Base-by-base conservation (phyloP, 177 flowering plant species). In the Tripterygium wilfordii region DNA sequence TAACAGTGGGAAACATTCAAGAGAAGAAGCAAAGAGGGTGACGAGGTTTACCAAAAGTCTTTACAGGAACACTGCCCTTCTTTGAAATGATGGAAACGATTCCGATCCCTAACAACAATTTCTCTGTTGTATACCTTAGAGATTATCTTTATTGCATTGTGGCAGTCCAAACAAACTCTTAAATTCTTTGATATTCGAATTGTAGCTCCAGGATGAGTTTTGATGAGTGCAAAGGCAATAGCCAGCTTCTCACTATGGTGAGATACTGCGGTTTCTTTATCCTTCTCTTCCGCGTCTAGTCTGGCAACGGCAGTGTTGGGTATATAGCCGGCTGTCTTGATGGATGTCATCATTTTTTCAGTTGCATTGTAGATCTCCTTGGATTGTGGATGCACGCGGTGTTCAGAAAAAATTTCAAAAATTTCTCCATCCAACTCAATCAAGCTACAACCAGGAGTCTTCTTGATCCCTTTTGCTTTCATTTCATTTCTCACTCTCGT, bases 211-310 rank as follows among this genome's bases (percentile, higher is more conserved):
- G 48, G 51, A 39, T 70, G 58, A 27, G 44, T 65, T 2, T 67
- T 72, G 21, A 82, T 51, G 10, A 84, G 61, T 5, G 76, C 80
- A 53, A 71, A 84, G 28, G 62, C 64, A 46, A 79, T 41, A 7
- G 92, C 92, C 60, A 84, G 30, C 54, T 74, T 84, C 61, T 81
- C 88, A 48, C 92, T 81, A 48, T 84, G 92, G 27, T 61, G 48
- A 6, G 68, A 72, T 35, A 84, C 68, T 68, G 69, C 66, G 48
- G 77, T 78, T 46, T 79, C 86, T 48, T 74, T 82, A 55, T 84
- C 86, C 58, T 82, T 84, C 24, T 79, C 85, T 43, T 73, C 86
- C 9, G 79, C 76, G 50, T 79, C 82, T 52, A 71, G 68, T 48
- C 79, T 49, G 22, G 57, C 80, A 42, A 62, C 67, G 50, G 61